Evolutionary conservation across 2,329 filamentous ascomycete species (phyloP), one percentile per base, ranked within the genome.

Genomic region (Metarhizium brunneum): DNA sequence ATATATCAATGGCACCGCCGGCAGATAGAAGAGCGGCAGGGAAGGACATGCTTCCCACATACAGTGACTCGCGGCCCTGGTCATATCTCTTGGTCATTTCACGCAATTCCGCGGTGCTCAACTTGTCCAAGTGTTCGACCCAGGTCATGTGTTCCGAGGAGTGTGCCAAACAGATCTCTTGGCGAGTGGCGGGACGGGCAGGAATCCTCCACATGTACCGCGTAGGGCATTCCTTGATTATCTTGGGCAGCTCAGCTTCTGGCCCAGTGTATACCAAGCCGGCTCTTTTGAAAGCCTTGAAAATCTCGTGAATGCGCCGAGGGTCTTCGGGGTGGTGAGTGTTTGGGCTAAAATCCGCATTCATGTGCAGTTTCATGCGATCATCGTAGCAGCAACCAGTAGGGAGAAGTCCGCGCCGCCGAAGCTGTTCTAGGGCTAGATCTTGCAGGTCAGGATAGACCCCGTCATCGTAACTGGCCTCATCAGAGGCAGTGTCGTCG

Each of bases 291-390:
- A 99, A 87, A 43, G 89, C 89, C 63, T 89, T 87, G 78, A 94
- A 96, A 62, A 99, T 99, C 64, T 89, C 87, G 64, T 92, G 89
- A 57, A 99, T 96, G 14, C 94, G 85, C 32, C 90, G 80, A 1
- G 94, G 94, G 64, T 99, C 94, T 70, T 99, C 94, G 0, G 94
- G 94, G 65, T 99, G 94, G 53, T 95, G 86, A 25, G 92, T 87
- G 50, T 85, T 81, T 1, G 80, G 79, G 18, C 81, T 83, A 65
- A 84, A 86, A 67, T 90, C 85, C 16, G 89, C 85, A 67, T 96
- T 95, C 54, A 91, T 88, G 68, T 99, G 94, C 58, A 95, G 87
- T 58, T 94, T 90, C 94, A 99, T 99, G 36, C 92, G 84, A 56
- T 90, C 85, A 73, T 99, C 94, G 68, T 97, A 99, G 61, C 89